A percentile compares a stretch with the other conserved stretches of the same genome.
Conservation (phyloP, 306 rosid species). For the Citrullus colocynthis region DNA sequence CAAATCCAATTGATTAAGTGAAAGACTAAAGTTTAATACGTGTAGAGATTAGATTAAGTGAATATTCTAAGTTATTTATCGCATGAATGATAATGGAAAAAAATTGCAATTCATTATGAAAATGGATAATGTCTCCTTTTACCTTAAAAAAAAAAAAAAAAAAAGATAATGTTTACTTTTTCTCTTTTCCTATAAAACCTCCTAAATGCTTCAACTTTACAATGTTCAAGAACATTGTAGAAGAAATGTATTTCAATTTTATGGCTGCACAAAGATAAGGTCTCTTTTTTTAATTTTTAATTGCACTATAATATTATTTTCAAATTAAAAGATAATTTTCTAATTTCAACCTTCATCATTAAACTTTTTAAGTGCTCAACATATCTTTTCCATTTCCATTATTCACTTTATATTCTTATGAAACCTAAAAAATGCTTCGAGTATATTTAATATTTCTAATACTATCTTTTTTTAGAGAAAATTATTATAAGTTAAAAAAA, state of each 20-base stretch:
- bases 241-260: not conserved
- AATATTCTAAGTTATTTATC: not conserved
- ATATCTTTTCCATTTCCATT: not conserved
- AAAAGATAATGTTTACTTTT: too few relatives aligned
- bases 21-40: not conserved
- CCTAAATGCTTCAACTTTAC: not conserved
- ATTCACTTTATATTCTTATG: not conserved
- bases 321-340: not conserved
- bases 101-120: not conserved
- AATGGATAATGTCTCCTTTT: not conserved
- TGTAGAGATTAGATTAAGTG: not conserved
- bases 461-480: too few relatives aligned
- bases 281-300: not conserved
- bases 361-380: not conserved
- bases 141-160: not conserved
- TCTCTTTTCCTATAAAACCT: not conserved
- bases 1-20: slow-evolving; percentile 1
- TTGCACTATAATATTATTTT: not conserved
- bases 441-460: not conserved
- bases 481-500: too few relatives aligned
- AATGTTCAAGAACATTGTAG: slow-evolving; percentile 5
- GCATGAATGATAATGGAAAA: not conserved
- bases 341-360: not conserved
- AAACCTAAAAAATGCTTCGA: not conserved
- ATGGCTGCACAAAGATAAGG: not conserved